Evolutionary conservation across 805 yeast genomes (phyloP).

Genomic region (Kockiozyma suomiensis): DNA sequence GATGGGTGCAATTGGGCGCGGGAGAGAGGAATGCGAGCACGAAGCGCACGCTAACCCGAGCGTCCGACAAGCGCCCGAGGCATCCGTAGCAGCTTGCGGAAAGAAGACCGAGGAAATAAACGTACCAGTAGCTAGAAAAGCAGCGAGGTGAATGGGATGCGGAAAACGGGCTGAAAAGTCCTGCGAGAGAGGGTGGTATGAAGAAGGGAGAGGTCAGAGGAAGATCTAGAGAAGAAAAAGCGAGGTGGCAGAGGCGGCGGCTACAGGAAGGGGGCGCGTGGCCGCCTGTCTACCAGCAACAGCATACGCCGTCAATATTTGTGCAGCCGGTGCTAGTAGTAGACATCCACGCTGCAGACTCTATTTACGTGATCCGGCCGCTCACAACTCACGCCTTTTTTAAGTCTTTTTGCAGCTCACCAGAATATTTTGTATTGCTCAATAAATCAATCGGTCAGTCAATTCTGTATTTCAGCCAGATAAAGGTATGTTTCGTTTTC

Average conservation of each 20-base stretch:
- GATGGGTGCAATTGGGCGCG: not conserved
- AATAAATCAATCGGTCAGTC: too few species aligned
- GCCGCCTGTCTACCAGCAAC: slow-evolving; percentile 3
- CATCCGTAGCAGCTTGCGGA: not conserved
- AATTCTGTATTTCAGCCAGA: not conserved
- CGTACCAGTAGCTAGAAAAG: not conserved
- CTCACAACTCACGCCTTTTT: not conserved
- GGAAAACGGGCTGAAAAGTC: slow-evolving; percentile 2
- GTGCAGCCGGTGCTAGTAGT: not conserved
- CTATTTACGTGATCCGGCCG: not conserved
- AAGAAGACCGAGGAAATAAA: not conserved
- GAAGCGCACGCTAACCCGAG: not conserved
- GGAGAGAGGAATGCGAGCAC: not conserved
- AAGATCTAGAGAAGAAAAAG: not conserved
- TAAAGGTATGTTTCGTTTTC: not conserved
- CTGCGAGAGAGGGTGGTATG: too few species aligned
- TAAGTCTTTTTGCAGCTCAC: too few species aligned
- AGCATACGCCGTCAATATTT: too few species aligned
- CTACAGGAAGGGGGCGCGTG: slow-evolving; percentile 8
- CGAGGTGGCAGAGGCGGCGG: slow-evolving; percentile 7
- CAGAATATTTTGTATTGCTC: not conserved
- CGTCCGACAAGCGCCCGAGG: slow-evolving; percentile 1
- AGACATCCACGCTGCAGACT: not conserved
- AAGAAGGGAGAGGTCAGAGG: slow-evolving; percentile 7
- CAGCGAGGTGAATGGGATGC: not conserved